A percentile compares a stretch with the other conserved stretches of the same genome.
phyloP scores from a whole-genome alignment of 2,329 filamentous ascomycete species.

The Paraphaeosphaeria minitans region DNA sequence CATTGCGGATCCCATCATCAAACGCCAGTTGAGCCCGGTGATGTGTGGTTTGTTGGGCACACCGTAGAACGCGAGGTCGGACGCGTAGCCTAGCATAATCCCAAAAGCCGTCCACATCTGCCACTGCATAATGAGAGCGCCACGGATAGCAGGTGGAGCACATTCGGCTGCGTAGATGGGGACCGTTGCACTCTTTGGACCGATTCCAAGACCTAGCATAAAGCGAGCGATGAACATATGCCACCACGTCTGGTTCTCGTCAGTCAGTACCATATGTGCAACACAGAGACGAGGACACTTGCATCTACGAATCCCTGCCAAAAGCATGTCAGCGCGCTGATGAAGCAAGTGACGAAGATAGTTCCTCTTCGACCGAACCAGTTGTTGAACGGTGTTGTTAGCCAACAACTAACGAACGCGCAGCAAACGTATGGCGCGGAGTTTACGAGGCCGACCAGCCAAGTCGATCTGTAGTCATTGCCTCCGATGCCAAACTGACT shows the following conservation, averaged over 20 bases:
- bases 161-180: slow-evolving; percentile 80
- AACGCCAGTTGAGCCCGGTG: slow-evolving; percentile 33
- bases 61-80: slow-evolving; percentile 30
- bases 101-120: slow-evolving; percentile 61
- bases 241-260: slow-evolving; percentile 61
- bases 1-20: slow-evolving; percentile 36
- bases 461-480: slow-evolving; percentile 55
- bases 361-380: slow-evolving; percentile 72
- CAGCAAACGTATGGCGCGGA: slow-evolving; percentile 68
- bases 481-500: slow-evolving; percentile 64
- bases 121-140: slow-evolving; percentile 83
- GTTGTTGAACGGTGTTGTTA: slow-evolving; percentile 74
- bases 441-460: slow-evolving; percentile 68
- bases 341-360: slow-evolving; percentile 76
- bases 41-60: slow-evolving; percentile 26
- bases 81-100: slow-evolving; percentile 34
- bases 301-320: slow-evolving; percentile 68
- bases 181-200: slow-evolving; percentile 74
- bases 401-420: slow-evolving; percentile 72
- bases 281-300: neutral
- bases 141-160: slow-evolving; percentile 70
- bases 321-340: slow-evolving; percentile 64
- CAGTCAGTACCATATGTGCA: neutral
- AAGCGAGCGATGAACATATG: slow-evolving; percentile 74
- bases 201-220: slow-evolving; percentile 77